Conservation (phyloP, 1,284 basidiomycete species). For the Ceratobasidium sp. region DNA sequence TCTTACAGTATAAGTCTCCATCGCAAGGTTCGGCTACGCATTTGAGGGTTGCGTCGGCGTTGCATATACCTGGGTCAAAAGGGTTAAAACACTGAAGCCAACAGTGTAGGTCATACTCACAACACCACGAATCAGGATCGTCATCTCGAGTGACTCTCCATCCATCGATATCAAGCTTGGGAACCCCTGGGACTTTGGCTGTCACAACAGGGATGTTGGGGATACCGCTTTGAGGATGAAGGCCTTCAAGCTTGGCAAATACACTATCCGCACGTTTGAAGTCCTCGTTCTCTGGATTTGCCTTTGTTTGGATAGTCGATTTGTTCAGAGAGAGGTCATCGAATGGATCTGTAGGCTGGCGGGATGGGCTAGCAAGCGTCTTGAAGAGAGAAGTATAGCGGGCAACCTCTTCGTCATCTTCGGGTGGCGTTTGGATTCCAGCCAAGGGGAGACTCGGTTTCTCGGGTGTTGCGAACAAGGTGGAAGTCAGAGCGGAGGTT, state of each 20-base stretch:
- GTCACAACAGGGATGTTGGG: conserved; percentile 29
- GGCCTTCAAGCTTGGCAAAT: conserved; percentile 43
- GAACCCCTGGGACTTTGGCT: conserved; percentile 39
- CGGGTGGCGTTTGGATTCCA: conserved; percentile 3
- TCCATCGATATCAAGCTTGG: conserved; percentile 45
- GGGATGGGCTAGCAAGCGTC: conserved; percentile 32
- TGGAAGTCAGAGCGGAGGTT: conserved; percentile 25
- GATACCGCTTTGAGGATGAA: conserved; percentile 41
- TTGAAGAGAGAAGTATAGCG: conserved; percentile 31
- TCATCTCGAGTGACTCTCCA: conserved; percentile 44
- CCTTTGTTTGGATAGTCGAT: conserved; percentile 8
- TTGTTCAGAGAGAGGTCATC: conserved; percentile 5
- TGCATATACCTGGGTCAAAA: conserved; percentile 42
- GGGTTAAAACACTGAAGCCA: background rate
- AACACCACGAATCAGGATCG: conserved; percentile 45
- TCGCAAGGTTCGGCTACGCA: conserved; percentile 41
- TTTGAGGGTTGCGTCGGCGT: conserved; percentile 41
- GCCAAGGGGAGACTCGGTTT: background rate
- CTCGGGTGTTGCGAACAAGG: conserved; percentile 20
- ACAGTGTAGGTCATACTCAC: conserved; percentile 34
- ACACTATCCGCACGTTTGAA: conserved; percentile 34
- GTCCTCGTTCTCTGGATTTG: conserved; percentile 32
- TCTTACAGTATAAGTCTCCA: conserved; percentile 44
- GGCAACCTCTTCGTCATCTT: conserved; percentile 40
- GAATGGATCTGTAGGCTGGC: conserved; percentile 25